phyloP scores from a whole-genome alignment of 768 basidiomycete genomes.

The Grammothele lineata region DNA sequence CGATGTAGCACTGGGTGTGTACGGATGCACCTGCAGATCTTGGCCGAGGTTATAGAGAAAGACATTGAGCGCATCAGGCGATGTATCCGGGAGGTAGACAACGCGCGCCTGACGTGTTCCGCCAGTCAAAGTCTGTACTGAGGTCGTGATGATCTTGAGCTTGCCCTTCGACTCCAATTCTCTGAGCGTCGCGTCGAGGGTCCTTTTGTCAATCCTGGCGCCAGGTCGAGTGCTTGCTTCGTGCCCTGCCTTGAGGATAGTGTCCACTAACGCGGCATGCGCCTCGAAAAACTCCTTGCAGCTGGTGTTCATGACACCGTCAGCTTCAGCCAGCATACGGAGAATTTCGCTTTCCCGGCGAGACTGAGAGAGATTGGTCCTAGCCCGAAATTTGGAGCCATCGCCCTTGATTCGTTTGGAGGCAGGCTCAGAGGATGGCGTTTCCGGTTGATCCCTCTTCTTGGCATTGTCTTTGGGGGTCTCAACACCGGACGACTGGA shows the following conservation, averaged over 20 bases:
- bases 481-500: no score
- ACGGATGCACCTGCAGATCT: constrained; percentile 15
- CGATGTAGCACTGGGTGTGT: constrained; percentile 28
- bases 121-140: constrained; percentile 55
- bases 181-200: constrained; percentile 55
- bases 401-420: constrained; percentile 13
- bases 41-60: constrained; percentile 58
- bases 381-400: constrained; percentile 23
- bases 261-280: constrained; percentile 59
- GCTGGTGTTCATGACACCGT: constrained; percentile 64
- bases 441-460: constrained; percentile 11
- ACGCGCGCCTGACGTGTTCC: constrained; percentile 55
- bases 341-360: constrained; percentile 79
- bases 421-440: constrained; percentile 4
- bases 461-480: no score
- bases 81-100: constrained; percentile 57
- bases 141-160: constrained; percentile 67
- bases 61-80: constrained; percentile 46
- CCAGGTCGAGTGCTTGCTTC: constrained; percentile 67
- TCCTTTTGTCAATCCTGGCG: constrained; percentile 70
- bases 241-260: constrained; percentile 55
- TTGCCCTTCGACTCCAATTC: constrained; percentile 61
- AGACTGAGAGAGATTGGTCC: constrained; percentile 70
- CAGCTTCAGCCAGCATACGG: constrained; percentile 57
- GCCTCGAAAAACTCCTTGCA: constrained; percentile 67